Percentiles rank a stretch among this genome's conserved stretches.
Conservation (phyloP, 139 green algal species). For the Tetraselmis chui region DNA sequence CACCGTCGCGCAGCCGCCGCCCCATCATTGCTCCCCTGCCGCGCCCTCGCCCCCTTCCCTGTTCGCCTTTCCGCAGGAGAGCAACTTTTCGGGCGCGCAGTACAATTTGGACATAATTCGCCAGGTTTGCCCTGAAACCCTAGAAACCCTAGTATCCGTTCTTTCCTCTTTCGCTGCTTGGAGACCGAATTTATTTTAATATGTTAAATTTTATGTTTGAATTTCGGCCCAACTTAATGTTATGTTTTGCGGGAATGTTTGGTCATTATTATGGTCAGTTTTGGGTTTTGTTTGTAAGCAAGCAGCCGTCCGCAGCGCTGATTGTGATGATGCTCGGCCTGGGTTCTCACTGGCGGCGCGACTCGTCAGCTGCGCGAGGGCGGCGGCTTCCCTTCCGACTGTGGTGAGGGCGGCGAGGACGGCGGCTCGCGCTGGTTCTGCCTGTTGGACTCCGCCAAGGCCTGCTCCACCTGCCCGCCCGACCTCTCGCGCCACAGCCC, state of each 20-base stretch:
- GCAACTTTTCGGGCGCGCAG: conserved; percentile 75
- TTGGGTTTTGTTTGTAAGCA: too few species aligned
- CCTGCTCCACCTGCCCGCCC: conserved; percentile 56
- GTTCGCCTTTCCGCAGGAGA: conserved; percentile 74
- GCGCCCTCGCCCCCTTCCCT: conserved; percentile 19
- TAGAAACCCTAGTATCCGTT: neutral
- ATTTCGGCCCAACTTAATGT: too few species aligned
- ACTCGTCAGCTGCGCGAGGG: neutral
- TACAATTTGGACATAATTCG: conserved; percentile 24
- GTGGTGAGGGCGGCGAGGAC: neutral
- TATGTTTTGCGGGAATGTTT: too few species aligned
- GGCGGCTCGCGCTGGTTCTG: conserved; percentile 45
- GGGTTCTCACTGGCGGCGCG: conserved; percentile 6
- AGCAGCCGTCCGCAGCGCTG: neutral
- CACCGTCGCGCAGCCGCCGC: neutral
- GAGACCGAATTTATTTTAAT: neutral
- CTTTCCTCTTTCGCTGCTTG: neutral
- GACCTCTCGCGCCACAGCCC: conserved; percentile 52
- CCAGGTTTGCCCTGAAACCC: conserved; percentile 14
- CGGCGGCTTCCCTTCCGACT: neutral
- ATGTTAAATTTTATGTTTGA: too few species aligned
- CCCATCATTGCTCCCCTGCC: neutral
- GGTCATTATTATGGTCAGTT: too few species aligned
- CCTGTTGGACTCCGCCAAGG: conserved; percentile 86
- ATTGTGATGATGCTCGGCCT: conserved; percentile 1